These are phyloP conservation scores for Salix purpurea DNA, from an alignment of 345 rosid species.

Conservation along the genomic window DNA sequence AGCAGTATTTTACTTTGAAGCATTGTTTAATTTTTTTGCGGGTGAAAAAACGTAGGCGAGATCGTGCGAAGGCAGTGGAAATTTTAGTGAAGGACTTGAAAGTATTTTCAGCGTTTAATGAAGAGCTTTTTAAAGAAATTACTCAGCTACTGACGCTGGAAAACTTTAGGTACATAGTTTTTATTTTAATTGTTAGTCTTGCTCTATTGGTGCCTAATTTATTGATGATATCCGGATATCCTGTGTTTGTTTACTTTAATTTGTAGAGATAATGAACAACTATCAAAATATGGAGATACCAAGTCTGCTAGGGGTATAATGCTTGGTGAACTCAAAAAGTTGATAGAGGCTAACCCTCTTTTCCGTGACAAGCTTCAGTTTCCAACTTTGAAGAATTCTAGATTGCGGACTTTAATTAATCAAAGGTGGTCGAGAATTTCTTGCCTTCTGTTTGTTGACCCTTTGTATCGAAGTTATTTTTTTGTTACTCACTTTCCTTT, in stretches of 20 bases:
- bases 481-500: conserved; percentile 4
- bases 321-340: conserved; percentile 76
- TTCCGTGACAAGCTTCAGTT: conserved; percentile 90
- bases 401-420: conserved; percentile 72
- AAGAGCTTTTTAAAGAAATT: conserved; percentile 82
- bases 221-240: not conserved
- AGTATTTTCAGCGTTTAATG: conserved; percentile 72
- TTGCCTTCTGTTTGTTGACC: conserved; percentile 5
- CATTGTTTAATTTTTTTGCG: not conserved
- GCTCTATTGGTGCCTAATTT: not conserved
- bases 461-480: conserved; percentile 8
- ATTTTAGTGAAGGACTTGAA: conserved; percentile 84
- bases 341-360: conserved; percentile 80
- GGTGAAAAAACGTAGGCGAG: conserved; percentile 43
- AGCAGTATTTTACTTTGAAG: not conserved
- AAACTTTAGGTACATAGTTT: conserved; percentile 61
- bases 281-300: conserved; percentile 79
- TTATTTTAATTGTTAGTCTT: not conserved
- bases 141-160: conserved; percentile 75
- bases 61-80: conserved; percentile 75
- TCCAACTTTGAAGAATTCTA: conserved; percentile 72
- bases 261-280: conserved; percentile 77
- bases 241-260: conserved; percentile 15
- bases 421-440: conserved; percentile 51
- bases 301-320: conserved; percentile 79